Evolutionary conservation across 768 basidiomycete genomes (phyloP), one percentile per base, ranked within the genome.

Genomic region (Coprinopsis sp.): DNA sequence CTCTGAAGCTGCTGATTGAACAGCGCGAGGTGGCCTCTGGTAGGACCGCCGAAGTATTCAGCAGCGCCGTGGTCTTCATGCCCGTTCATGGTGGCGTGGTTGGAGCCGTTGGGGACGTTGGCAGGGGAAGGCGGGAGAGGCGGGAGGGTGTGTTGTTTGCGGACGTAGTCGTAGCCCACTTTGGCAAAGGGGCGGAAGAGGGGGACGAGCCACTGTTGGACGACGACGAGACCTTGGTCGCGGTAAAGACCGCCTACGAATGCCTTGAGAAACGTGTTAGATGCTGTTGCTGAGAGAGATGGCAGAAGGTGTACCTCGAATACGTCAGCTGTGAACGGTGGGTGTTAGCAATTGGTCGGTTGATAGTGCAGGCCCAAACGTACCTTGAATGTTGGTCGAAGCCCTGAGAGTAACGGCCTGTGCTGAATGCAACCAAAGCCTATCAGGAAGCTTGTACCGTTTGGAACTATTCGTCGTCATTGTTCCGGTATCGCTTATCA

Each of bases 1-100:
- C 78, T 84, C 64, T 85, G 81, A 45, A 90, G 60, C 47, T 77
- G 69, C 65, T 90, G 87, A 58, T 91, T 91, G 72, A 91, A 89
- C 44, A 91, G 64, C 29, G 84, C 82, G 10, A 91, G 76, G 58
- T 90, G 83, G 3, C 88, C 88, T 30, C 63, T 58, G 27, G 69
- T 69, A 28, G 67, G 56, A 51, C 58, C 39, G 31, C 24, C 31
- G 19, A 51, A 50, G 24, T 46, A n/a, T n/a, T 39, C 8, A 8
- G 10, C 30, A 31, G 8, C 39, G 30, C 56, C 51, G 12, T 58
- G 49, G 30, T 10, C 8, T 25, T 34, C 2, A 30, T 10, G 25
- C 37, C 21, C 37, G 58, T 51, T 38, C 51, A 29, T 31, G 39
- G 46, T 46, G 38, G 48, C 44, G 10, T 52, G 50, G 8, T 49